Percentiles rank a stretch among this genome's conserved stretches.
Evolutionary conservation across 1,284 basidiomycete species (phyloP).

Genomic region (Boletus coffeatus): DNA sequence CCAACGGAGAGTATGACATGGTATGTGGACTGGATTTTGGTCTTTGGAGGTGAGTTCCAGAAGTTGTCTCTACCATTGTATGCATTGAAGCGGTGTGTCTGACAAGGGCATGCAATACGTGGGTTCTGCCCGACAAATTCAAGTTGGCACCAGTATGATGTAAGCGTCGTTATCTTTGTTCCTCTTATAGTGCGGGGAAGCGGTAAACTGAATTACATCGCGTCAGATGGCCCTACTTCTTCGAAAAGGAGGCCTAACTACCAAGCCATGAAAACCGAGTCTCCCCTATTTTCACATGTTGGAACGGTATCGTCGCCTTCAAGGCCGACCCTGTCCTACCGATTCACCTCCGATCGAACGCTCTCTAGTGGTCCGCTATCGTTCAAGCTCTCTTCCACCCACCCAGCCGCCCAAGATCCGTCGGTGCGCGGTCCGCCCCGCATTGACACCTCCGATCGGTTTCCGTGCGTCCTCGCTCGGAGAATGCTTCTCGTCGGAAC

Average conservation of each 20-base stretch:
- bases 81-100: background rate
- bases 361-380: slow-evolving; percentile 26
- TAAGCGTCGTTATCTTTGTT: background rate
- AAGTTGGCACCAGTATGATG: slow-evolving; percentile 15
- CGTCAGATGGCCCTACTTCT: slow-evolving; percentile 48
- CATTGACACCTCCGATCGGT: slow-evolving; percentile 32
- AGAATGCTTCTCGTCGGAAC: slow-evolving; percentile 50
- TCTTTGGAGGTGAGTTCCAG: slow-evolving; percentile 28
- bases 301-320: slow-evolving; percentile 56
- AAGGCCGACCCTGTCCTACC: slow-evolving; percentile 41
- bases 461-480: slow-evolving; percentile 40
- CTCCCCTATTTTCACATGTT: slow-evolving; percentile 49
- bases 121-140: slow-evolving; percentile 21
- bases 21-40: slow-evolving; percentile 50
- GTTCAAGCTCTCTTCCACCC: slow-evolving; percentile 12
- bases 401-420: slow-evolving; percentile 13
- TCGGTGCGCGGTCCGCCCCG: slow-evolving; percentile 23
- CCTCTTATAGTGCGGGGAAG: no score
- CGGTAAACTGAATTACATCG: background rate
- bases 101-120: slow-evolving; percentile 20
- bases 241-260: slow-evolving; percentile 31
- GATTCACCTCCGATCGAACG: slow-evolving; percentile 28
- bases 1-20: slow-evolving; percentile 45
- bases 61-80: background rate
- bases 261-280: slow-evolving; percentile 33